Evolutionary conservation across 1,284 basidiomycete genomes (phyloP).

Genomic region (Naganishia liquefaciens): DNA sequence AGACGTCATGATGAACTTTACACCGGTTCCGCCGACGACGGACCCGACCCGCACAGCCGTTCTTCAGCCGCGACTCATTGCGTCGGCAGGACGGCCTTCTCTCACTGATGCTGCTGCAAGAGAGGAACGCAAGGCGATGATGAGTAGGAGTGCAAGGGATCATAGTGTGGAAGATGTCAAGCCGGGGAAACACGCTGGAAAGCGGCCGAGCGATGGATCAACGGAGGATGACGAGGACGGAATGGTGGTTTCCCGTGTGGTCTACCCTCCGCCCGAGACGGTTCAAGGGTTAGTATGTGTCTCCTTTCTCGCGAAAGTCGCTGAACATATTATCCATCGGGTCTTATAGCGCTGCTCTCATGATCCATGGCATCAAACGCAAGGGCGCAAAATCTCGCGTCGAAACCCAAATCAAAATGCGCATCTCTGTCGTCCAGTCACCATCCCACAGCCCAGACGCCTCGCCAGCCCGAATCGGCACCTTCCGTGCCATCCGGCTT

Average conservation of each 20-base stretch:
- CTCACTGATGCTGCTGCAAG: slow-evolving; percentile 6
- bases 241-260: neutral
- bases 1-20: slow-evolving; percentile 12
- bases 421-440: slow-evolving; percentile 28
- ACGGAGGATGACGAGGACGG: slow-evolving; percentile 19
- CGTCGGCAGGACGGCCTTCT: slow-evolving; percentile 5
- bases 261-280: slow-evolving; percentile 1
- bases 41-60: neutral
- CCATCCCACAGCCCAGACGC: slow-evolving; percentile 6
- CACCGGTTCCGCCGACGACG: neutral
- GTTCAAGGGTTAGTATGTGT: slow-evolving; percentile 6
- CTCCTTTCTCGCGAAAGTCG: neutral
- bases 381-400: slow-evolving; percentile 33
- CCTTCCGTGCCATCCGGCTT: slow-evolving; percentile 22
- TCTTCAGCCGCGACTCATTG: neutral
- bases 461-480: slow-evolving; percentile 22
- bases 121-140: slow-evolving; percentile 17
- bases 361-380: slow-evolving; percentile 34
- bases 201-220: neutral
- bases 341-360: slow-evolving; percentile 14
- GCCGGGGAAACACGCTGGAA: neutral
- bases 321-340: neutral
- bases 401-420: slow-evolving; percentile 36
- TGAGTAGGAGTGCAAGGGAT: neutral
- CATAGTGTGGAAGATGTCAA: neutral